Evolutionary conservation across 2,329 filamentous ascomycete genomes (phyloP).

Genomic region (Colletotrichum salicis): DNA sequence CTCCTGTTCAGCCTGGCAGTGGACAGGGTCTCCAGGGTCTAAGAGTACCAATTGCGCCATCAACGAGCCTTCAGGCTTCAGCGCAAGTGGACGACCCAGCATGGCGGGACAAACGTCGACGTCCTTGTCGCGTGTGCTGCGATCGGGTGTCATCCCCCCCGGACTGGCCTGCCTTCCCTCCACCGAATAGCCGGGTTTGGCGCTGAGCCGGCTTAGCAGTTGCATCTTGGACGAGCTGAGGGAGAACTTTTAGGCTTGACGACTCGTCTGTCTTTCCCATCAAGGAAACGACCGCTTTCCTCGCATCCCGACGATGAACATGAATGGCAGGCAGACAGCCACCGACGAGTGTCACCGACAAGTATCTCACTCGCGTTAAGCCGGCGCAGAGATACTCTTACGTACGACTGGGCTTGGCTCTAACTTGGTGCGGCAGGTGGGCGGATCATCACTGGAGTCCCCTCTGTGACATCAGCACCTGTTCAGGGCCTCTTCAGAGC

Average conservation of each 20-base stretch:
- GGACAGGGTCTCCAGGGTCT: conserved; percentile 18
- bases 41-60: conserved; percentile 34
- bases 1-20: conserved; percentile 27
- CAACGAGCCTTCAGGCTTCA: conserved; percentile 15
- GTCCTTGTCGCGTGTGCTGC: conserved; percentile 29
- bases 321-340: conserved; percentile 13
- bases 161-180: conserved; percentile 10
- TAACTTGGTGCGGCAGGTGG: conserved; percentile 23
- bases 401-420: conserved; percentile 24
- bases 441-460: conserved; percentile 25
- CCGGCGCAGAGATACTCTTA: conserved; percentile 29
- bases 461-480: conserved; percentile 31
- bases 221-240: neutral
- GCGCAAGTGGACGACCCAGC: conserved; percentile 22
- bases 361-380: conserved; percentile 17
- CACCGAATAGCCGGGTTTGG: conserved; percentile 23
- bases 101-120: conserved; percentile 20
- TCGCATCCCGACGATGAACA: neutral
- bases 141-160: conserved; percentile 12
- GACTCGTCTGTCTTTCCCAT: conserved; percentile 19
- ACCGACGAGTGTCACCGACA: conserved; percentile 6
- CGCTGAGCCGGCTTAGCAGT: neutral
- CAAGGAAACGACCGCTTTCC: conserved; percentile 2
- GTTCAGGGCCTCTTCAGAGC: conserved; percentile 20
- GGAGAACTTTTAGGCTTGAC: neutral